Percentiles rank a stretch among this genome's conserved stretches.
Conservation (phyloP, 2,329 filamentous ascomycete species). For the Talaromyces pinophilus region DNA sequence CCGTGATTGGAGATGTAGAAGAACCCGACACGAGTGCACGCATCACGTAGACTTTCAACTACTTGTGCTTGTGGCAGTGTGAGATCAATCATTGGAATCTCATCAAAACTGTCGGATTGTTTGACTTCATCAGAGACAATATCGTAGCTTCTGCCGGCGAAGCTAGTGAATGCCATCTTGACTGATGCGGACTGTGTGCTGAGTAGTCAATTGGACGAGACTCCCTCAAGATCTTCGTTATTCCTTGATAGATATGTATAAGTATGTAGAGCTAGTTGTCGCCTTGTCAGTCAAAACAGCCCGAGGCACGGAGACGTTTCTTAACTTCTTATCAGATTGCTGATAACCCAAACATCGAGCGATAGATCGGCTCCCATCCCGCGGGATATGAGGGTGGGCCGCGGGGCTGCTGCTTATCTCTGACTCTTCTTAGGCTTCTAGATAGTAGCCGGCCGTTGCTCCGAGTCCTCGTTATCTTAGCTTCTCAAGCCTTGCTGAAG, state of each 20-base stretch:
- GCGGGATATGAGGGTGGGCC: slow-evolving; percentile 7
- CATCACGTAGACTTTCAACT: slow-evolving; percentile 40
- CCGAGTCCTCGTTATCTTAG: not conserved
- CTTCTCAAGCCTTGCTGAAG: not conserved
- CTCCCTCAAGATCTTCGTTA: not conserved
- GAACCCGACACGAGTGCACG: slow-evolving; percentile 47
- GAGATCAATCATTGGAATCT: slow-evolving; percentile 49
- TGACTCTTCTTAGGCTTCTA: not conserved
- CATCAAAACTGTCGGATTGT: slow-evolving; percentile 26
- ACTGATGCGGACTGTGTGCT: not conserved
- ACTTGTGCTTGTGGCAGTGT: slow-evolving; percentile 44
- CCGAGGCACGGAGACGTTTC: not conserved
- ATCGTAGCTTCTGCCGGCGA: slow-evolving; percentile 18
- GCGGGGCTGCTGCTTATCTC: slow-evolving; percentile 5
- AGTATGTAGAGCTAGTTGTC: not conserved
- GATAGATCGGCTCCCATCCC: slow-evolving; percentile 12
- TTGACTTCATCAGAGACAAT: slow-evolving; percentile 18
- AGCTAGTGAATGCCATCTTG: slow-evolving; percentile 19
- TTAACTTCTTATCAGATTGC: not conserved
- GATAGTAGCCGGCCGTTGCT: not conserved
- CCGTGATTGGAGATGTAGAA: slow-evolving; percentile 41
- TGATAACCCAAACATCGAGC: not conserved
- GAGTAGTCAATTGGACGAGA: not conserved
- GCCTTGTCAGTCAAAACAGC: not conserved
- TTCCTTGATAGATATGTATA: not conserved